Conservation (phyloP, 257 asterid species). For the Ocimum tenuiflorum region DNA sequence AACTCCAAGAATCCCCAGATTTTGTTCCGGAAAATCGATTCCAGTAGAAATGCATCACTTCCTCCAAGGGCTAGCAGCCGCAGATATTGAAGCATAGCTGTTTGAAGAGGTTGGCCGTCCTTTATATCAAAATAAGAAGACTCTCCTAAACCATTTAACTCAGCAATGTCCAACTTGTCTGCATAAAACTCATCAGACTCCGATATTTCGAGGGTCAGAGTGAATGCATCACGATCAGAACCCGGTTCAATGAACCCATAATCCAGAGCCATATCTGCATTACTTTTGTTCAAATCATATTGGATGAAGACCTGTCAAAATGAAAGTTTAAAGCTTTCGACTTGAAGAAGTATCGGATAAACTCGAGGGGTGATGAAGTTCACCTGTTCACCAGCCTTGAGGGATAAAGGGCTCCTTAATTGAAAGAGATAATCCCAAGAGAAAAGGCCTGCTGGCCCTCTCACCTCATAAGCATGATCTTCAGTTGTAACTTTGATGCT, state of each 20-base stretch:
- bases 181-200: conserved; percentile 59
- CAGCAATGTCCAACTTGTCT: conserved; percentile 86
- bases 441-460: conserved; percentile 90
- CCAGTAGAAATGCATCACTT: conserved; percentile 76
- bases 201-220: conserved; percentile 74
- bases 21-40: conserved; percentile 63
- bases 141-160: conserved; percentile 60
- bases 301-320: conserved; percentile 67
- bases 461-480: conserved; percentile 84
- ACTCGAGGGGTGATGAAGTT: conserved; percentile 9
- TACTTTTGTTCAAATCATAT: conserved; percentile 80
- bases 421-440: conserved; percentile 82
- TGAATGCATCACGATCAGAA: conserved; percentile 64
- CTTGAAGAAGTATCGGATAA: not conserved
- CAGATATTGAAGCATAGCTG: conserved; percentile 64
- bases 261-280: conserved; percentile 93
- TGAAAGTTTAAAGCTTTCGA: not conserved
- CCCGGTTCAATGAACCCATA: conserved; percentile 73
- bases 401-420: conserved; percentile 64
- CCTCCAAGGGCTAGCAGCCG: conserved; percentile 80
- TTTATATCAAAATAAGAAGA: conserved; percentile 73
- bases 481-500: conserved; percentile 65
- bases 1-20: conserved; percentile 71
- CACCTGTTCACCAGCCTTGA: conserved; percentile 93
- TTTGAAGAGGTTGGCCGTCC: conserved; percentile 66